phyloP scores from a whole-genome alignment of 2,329 filamentous ascomycete genomes.

The Phyllosticta paracitricarpa region DNA sequence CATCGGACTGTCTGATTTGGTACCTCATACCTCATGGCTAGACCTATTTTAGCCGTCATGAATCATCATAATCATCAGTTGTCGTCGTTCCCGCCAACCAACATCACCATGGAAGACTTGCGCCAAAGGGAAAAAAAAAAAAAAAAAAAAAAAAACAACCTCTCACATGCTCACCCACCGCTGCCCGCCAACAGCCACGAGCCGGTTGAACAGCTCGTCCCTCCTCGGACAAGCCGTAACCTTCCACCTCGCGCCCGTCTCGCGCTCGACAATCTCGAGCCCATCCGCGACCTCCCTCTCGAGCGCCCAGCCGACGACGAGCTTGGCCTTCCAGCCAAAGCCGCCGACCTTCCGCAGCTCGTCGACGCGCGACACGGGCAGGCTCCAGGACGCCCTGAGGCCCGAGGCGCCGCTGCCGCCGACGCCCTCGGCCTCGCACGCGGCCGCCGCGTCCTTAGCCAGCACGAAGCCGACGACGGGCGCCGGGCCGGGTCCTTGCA shows the following conservation, averaged over 20 bases:
- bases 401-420: constrained; percentile 28
- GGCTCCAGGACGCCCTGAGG: constrained; percentile 53
- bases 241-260: constrained; percentile 40
- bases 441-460: constrained; percentile 37
- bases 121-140: constrained; percentile 16
- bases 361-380: constrained; percentile 59
- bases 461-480: constrained; percentile 55
- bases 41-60: background rate
- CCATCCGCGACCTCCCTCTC: constrained; percentile 67
- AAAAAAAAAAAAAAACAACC: too few relatives aligned
- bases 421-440: background rate
- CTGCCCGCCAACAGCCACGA: constrained; percentile 66
- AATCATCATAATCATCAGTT: background rate
- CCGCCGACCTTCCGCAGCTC: constrained; percentile 74
- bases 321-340: constrained; percentile 73
- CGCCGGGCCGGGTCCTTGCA: constrained; percentile 16
- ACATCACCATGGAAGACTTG: constrained; percentile 15
- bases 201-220: constrained; percentile 72
- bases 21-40: background rate
- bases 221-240: constrained; percentile 63
- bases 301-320: constrained; percentile 72
- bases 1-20: background rate
- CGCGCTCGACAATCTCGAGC: constrained; percentile 52
- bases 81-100: background rate
- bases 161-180: constrained; percentile 51